A percentile compares a stretch with the other conserved stretches of the same genome.
Evolutionary conservation across 208 protist species (phyloP).

Genomic region (Wallacemonas sp.): DNA sequence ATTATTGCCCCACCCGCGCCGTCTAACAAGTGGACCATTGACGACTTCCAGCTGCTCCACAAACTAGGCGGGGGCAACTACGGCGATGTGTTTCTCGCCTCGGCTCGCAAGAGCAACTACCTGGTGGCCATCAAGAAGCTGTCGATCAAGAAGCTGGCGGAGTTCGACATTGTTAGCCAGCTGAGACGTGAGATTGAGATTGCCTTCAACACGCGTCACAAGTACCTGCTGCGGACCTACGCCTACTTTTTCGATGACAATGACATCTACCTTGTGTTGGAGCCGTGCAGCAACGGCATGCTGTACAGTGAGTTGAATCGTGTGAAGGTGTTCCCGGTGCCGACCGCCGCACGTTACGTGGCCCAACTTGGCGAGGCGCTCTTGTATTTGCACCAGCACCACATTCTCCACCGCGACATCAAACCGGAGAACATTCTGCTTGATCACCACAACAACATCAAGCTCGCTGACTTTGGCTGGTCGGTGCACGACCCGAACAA

Average conservation of each 20-base stretch:
- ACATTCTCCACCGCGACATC: constrained; percentile 98
- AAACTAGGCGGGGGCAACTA: constrained; percentile 97
- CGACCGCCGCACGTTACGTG: constrained; percentile 90
- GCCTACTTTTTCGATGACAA: constrained; percentile 98
- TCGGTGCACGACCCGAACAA: constrained; percentile 96
- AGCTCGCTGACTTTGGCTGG: constrained; percentile 99
- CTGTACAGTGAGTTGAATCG: constrained; percentile 97
- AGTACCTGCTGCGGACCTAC: constrained; percentile 97
- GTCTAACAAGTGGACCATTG: constrained; percentile 75
- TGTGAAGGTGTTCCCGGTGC: constrained; percentile 81
- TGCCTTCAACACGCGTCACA: constrained; percentile 97
- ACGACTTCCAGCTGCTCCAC: constrained; percentile 95
- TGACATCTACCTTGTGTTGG: constrained; percentile 98
- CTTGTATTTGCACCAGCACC: constrained; percentile 95
- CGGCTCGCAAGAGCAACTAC: constrained; percentile 96
- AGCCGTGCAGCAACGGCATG: constrained; percentile 98
- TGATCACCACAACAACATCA: constrained; percentile 94
- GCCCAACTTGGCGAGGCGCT: constrained; percentile 94
- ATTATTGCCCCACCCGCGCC: constrained; percentile 64
- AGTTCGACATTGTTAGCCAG: constrained; percentile 96
- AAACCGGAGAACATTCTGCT: constrained; percentile 94
- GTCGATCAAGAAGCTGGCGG: constrained; percentile 93
- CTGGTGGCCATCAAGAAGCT: constrained; percentile 98
- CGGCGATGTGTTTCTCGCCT: constrained; percentile 98
- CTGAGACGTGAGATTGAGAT: constrained; percentile 99